Base-by-base conservation (phyloP, 1,284 basidiomycete genomes). In the Amylostereum areolatum region DNA sequence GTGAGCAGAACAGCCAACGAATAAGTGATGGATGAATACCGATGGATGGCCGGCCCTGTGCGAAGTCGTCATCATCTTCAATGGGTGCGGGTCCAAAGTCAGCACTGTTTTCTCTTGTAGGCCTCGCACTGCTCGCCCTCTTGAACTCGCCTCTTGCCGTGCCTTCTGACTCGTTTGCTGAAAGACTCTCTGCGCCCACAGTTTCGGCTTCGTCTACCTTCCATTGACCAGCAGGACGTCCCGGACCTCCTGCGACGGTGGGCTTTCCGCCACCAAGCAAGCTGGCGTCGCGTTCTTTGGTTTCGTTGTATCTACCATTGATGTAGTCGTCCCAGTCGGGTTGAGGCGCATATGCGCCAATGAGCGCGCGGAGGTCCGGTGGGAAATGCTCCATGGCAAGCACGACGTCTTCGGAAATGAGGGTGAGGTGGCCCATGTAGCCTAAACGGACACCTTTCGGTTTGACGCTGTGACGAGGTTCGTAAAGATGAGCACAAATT, bases 351-450 rank as follows among this genome's bases (percentile, higher is more conserved):
- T 81, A 81, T 45, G 74, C 71, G 41, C 78, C 70, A 49, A 95
- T 79, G 46, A 74, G 66, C 1, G 77, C 70, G 33, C 80, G 75
- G n/a, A 96, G 74, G 37, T 92, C 89, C 18, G 80, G 73, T 0
- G 94, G 92, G 68, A 92, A 95, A 43, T 89, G 83, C 43, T 93
- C 86, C 36, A 96, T 74, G 5, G 91, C 83, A 52, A 80, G 81
- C 60, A 94, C 83, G 10, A 94, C 86, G 59, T 95, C 92, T 64
- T 95, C 92, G 0, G 92, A 85, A 55, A 99, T 94, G 53, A 98
- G 81, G 9, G 89, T 90, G 40, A 99, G 80, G 64, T 99, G 95
- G 0, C 96, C 96, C 96, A 99, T 99, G 69, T 92, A 97, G 1
- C 95, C 94, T 39, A 94, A 67, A 18, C 93, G 83, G 30, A 89